A percentile compares a stretch with the other conserved stretches of the same genome.
phyloP scores from a whole-genome alignment of 2,329 filamentous ascomycete genomes.

The Fusarium sp. region DNA sequence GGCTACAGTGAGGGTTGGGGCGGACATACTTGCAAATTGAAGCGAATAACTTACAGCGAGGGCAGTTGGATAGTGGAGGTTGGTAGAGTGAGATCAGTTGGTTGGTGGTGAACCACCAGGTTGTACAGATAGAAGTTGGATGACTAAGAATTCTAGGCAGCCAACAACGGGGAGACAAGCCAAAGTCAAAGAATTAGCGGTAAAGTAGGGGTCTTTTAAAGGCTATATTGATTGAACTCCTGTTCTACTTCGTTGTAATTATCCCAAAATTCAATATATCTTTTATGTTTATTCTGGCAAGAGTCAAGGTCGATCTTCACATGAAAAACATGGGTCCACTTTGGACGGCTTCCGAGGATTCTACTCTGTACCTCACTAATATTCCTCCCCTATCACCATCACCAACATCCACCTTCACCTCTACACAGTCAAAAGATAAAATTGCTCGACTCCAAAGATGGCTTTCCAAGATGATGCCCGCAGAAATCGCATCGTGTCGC shows the following conservation, averaged over 20 bases:
- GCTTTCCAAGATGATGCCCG: constrained; percentile 45
- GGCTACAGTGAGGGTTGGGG: background rate
- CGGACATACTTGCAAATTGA: background rate
- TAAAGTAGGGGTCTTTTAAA: background rate
- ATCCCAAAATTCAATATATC: too few relatives aligned
- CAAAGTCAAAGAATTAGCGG: background rate
- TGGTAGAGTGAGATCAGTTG: background rate
- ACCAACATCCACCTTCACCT: background rate
- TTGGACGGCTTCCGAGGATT: constrained; percentile 28
- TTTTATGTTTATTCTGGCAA: background rate
- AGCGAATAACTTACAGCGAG: background rate
- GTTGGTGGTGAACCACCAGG: background rate
- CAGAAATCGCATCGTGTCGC: constrained; percentile 65
- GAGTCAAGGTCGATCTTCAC: background rate
- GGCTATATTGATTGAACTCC: background rate
- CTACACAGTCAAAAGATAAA: background rate
- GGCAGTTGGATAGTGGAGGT: background rate
- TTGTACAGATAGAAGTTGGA: background rate
- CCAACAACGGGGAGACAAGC: background rate
- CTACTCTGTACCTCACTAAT: background rate
- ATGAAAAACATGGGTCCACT: constrained; percentile 35
- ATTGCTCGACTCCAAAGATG: constrained; percentile 24
- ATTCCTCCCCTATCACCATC: background rate
- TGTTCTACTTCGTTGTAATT: too few relatives aligned
- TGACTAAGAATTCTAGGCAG: background rate